A percentile compares a stretch with the other conserved stretches of the same genome.
phyloP scores from a whole-genome alignment of 1,284 basidiomycete genomes.

The Neonothopanus nambi region DNA sequence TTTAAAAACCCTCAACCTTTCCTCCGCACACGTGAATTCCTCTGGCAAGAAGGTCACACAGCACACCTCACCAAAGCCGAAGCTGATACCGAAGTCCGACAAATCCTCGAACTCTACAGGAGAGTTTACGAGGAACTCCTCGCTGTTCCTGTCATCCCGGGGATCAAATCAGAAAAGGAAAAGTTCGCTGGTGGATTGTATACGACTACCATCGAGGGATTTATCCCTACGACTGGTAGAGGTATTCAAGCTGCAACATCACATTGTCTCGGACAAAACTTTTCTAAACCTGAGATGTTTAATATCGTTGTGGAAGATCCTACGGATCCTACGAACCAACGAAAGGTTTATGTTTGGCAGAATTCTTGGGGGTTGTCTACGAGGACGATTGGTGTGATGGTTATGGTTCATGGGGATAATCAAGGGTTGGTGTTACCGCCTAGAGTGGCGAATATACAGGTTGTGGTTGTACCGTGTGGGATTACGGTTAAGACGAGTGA shows the following conservation, averaged over 20 bases:
- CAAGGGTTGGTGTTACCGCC: constrained; percentile 96
- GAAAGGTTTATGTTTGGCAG: constrained; percentile 90
- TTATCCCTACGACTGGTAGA: constrained; percentile 95
- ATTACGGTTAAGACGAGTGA: constrained; percentile 83
- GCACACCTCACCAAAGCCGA: constrained; percentile 88
- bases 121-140: constrained; percentile 97
- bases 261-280: constrained; percentile 98
- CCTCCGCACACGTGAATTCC: constrained; percentile 97
- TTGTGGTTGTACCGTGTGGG: constrained; percentile 91
- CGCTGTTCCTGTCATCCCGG: constrained; percentile 95
- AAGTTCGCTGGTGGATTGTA: constrained; percentile 98
- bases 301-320: constrained; percentile 97
- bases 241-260: constrained; percentile 99
- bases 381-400: constrained; percentile 97
- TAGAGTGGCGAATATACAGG: constrained; percentile 91
- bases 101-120: constrained; percentile 96
- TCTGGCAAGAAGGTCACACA: constrained; percentile 99
- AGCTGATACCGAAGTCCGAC: constrained; percentile 88
- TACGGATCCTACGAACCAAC: constrained; percentile 63
- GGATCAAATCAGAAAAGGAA: constrained; percentile 98
- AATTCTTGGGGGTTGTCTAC: constrained; percentile 99
- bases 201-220: constrained; percentile 98
- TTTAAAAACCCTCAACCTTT: constrained; percentile 99
- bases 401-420: constrained; percentile 99
- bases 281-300: constrained; percentile 95